A percentile compares a stretch with the other conserved stretches of the same genome.
These are phyloP conservation scores for Camellia oleifera DNA, from an alignment of 179 eudicot genomes.

Conservation along the genomic window DNA sequence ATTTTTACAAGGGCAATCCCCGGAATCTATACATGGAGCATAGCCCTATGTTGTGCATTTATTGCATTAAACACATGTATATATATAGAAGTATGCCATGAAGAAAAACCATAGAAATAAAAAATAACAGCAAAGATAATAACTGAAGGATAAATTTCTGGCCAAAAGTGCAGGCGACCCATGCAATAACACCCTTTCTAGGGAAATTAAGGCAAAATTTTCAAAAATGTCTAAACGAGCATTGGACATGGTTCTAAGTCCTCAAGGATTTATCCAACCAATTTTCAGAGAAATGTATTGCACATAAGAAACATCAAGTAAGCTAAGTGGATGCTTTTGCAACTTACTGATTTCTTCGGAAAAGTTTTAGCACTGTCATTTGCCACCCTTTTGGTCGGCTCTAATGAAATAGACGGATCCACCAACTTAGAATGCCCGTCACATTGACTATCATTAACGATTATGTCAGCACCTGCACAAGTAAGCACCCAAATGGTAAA, in stretches of 20 bases:
- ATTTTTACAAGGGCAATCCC: conserved; percentile 9
- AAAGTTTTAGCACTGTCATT: conserved; percentile 17
- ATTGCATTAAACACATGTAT: background rate
- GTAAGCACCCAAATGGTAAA: conserved; percentile 4
- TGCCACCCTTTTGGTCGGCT: conserved; percentile 19
- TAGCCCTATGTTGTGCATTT: background rate
- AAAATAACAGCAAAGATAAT: conserved; percentile 1
- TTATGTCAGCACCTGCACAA: conserved; percentile 36
- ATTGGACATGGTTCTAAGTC: background rate
- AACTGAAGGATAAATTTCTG: background rate
- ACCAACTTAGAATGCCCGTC: conserved; percentile 28
- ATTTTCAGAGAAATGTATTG: background rate
- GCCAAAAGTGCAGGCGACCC: background rate
- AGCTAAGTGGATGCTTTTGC: background rate
- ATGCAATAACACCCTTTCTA: background rate
- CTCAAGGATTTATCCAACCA: background rate
- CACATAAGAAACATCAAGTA: background rate
- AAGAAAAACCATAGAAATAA: background rate
- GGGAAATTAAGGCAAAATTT: background rate
- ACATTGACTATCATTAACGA: conserved; percentile 25
- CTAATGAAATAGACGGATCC: conserved; percentile 28
- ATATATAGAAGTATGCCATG: background rate
- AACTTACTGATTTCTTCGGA: conserved; percentile 41
- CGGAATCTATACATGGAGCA: background rate
- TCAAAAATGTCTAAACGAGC: background rate